Percentiles rank a stretch among this genome's conserved stretches.
Conservation (phyloP, 78 protist species). For the Speleostelium caveatum region DNA sequence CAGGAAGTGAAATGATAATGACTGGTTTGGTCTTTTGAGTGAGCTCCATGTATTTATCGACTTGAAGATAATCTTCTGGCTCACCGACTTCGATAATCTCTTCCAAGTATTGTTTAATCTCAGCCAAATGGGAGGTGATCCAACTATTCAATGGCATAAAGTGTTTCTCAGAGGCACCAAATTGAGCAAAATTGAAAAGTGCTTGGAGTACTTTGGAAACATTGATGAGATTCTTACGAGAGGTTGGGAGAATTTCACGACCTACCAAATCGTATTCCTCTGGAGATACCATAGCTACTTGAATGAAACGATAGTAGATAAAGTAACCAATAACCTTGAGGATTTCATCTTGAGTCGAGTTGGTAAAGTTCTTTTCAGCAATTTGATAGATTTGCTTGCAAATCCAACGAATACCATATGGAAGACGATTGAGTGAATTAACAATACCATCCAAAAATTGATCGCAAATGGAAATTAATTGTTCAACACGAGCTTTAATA, state of each 20-base stretch:
- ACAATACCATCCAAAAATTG: slow-evolving; percentile 87
- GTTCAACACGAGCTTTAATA: slow-evolving; percentile 80
- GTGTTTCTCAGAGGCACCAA: slow-evolving; percentile 82
- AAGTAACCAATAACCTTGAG: slow-evolving; percentile 82
- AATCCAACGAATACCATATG: slow-evolving; percentile 92
- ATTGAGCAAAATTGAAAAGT: slow-evolving; percentile 82
- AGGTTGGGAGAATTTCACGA: slow-evolving; percentile 71
- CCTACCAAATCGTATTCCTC: slow-evolving; percentile 80
- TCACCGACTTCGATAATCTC: slow-evolving; percentile 83
- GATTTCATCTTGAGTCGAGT: slow-evolving; percentile 76
- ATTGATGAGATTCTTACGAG: slow-evolving; percentile 74
- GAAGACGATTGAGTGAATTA: slow-evolving; percentile 79
- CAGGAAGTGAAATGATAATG: slow-evolving; percentile 79
- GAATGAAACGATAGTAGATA: slow-evolving; percentile 89
- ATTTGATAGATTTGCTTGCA: slow-evolving; percentile 84
- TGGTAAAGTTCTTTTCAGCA: slow-evolving; percentile 82
- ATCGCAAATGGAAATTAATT: slow-evolving; percentile 80
- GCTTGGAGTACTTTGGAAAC: slow-evolving; percentile 84
- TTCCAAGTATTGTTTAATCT: slow-evolving; percentile 75
- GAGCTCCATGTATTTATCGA: slow-evolving; percentile 85
- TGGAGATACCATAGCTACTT: slow-evolving; percentile 85
- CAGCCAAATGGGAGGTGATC: slow-evolving; percentile 71
- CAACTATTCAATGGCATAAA: slow-evolving; percentile 78
- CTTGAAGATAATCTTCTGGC: slow-evolving; percentile 88
- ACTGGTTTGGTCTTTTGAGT: slow-evolving; percentile 86